Percentiles rank a stretch among this genome's conserved stretches.
Conservation (phyloP, 2,329 filamentous ascomycete species). For the Xylaria arbuscula region DNA sequence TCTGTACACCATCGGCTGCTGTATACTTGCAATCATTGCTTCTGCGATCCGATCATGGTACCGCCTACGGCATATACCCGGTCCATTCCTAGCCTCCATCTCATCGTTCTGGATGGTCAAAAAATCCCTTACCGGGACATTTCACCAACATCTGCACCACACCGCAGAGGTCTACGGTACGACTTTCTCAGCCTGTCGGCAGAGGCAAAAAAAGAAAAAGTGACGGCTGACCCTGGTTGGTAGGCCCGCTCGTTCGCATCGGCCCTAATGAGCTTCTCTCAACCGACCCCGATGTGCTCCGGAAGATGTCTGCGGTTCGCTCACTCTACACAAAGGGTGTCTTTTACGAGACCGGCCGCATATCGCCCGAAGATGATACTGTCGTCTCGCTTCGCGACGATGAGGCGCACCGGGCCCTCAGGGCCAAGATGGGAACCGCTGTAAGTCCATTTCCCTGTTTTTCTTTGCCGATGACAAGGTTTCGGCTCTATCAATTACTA, state of each 20-base stretch:
- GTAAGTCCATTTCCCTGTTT: conserved; percentile 46
- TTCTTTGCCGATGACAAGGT: not conserved
- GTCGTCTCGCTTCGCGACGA: conserved; percentile 53
- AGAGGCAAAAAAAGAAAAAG: conserved; percentile 5
- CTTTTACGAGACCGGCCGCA: conserved; percentile 54
- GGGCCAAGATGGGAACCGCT: conserved; percentile 58
- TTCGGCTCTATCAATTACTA: not conserved
- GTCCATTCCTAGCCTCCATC: conserved; percentile 45
- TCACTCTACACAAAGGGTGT: conserved; percentile 53
- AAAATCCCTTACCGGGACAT: conserved; percentile 41
- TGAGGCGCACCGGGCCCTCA: conserved; percentile 52
- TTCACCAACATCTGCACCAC: conserved; percentile 43
- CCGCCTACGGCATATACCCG: conserved; percentile 48
- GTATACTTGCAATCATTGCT: conserved; percentile 23
- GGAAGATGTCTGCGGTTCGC: conserved; percentile 51
- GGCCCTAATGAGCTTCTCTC: conserved; percentile 46
- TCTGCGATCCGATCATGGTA: conserved; percentile 43
- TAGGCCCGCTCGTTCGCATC: conserved; percentile 44
- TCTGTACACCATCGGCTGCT: conserved; percentile 26
- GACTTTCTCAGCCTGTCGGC: not conserved
- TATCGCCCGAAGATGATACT: conserved; percentile 52
- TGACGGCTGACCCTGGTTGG: conserved; percentile 12
- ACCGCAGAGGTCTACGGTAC: conserved; percentile 40
- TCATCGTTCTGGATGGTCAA: conserved; percentile 46
- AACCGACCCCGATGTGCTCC: conserved; percentile 42